Evolutionary conservation across 2,329 filamentous ascomycete genomes (phyloP), one percentile per base, ranked within the genome.

Genomic region (Exserohilum rostratum): DNA sequence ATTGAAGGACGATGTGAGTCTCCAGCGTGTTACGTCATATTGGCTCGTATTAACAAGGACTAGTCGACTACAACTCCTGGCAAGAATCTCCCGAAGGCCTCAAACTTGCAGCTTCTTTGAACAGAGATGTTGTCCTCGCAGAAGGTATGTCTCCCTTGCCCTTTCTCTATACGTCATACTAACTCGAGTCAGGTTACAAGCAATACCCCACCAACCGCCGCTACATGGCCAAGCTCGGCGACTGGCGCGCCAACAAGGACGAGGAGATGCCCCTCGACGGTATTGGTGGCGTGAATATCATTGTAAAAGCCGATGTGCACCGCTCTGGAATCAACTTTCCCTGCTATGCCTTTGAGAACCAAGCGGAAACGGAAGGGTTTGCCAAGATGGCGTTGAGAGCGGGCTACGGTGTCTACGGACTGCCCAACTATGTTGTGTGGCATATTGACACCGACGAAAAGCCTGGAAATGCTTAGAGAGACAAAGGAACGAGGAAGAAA

Each of bases 51-150:
- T 60, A 50, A 58, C 40, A 13, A 33, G 29, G 7, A 12, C 2
- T 57, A 95, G 91, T 98, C 72, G 95, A 99, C 75, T 99, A 99
- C 81, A 99, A 99, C 78, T 98, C 95, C 1, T 99, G 95, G 95
- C 85, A 96, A 66, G 95, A 99, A 79, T 93, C 93, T 9, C 88
- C 93, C 46, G 90, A 93, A 76, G 92, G 85, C 43, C 85, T 89
- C 55, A 89, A 87, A 69, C 83, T 98, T 49, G 82, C 88, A n/a
- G 79, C 83, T 5, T 85, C 80, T 48, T 82, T 98, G 17, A 84
- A 89, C 63, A 93, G 91, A 72, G 87, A 97, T 67, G 82, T 90
- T 18, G 83, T 99, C 54, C 82, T 99, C 27, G 95, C 91, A 20
- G 95, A 99, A 83, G 95, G 90, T 90, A 76, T n/a, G 70, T 20